Evolutionary conservation across 129 eudicot species (phyloP), one percentile per base, ranked within the genome.

Genomic region (Cynara cardunculus): DNA sequence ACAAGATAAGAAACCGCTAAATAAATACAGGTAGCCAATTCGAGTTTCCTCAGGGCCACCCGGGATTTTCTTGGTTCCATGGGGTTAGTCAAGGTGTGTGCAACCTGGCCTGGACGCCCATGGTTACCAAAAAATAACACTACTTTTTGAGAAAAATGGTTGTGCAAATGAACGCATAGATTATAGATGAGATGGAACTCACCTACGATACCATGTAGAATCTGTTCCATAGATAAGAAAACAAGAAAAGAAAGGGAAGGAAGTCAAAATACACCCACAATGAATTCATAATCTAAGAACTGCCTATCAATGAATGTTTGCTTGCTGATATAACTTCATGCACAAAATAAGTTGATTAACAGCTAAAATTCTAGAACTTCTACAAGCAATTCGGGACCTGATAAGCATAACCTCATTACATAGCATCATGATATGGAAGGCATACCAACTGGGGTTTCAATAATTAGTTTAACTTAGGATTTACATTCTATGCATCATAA

Each of bases 131-230:
- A 71, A 34, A 18, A 14, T 4, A 22, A 68, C 34, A 5, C 2
- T 25, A 19, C 21, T 26, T 49, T 34, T 37, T 19, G 25, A 7
- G 27, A 18, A 28, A 39, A 72, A 37, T 2, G 5, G 21, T 31
- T 74, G 59, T 76, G 62, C n/a, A 30, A 71, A 72, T 19, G 4
- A 25, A 39, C 46, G 10, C 69, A 25, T 25, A 78, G 66, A 30
- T 69, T 41, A 72, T 53, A 7, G 25, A 31, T 41, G 61, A 82
- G 39, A 61, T 41, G 30, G 61, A 71, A 46, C 89, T 89, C 85
- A 91, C 96, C 97, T 34, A 78, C 25, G 16, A 91, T 56, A 74
- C 96, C 87, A 82, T 94, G 98, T 82, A 92, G 69, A 74, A 94
- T 94, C 91, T 91, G 93, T 82, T 80, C 79, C 68, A 62, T 71